phyloP scores from a whole-genome alignment of 345 rosid species.

The Brassica cretica region DNA sequence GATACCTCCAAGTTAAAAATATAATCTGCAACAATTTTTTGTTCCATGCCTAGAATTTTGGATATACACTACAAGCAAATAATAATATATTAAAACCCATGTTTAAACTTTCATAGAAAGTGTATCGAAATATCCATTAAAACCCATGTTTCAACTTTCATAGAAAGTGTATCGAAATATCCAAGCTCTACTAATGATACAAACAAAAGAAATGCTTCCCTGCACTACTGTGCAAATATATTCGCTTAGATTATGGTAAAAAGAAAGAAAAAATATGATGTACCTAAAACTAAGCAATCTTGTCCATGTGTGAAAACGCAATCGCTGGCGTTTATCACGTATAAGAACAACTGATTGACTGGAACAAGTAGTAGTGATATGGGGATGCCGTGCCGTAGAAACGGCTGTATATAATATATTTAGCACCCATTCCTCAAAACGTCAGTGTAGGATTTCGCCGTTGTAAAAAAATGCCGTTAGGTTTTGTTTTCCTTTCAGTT shows the following conservation, averaged over 20 bases:
- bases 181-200: background rate
- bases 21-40: background rate
- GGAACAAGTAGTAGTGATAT: constrained; percentile 2
- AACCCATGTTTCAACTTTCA: background rate
- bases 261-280: background rate
- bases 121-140: background rate
- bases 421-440: constrained; percentile 32
- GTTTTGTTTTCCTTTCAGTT: constrained; percentile 23
- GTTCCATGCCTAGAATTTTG: constrained; percentile 24
- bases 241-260: background rate
- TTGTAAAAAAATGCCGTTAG: background rate
- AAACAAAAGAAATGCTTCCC: background rate
- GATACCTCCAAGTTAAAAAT: no score
- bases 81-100: background rate
- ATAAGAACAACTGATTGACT: background rate
- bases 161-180: constrained; percentile 5
- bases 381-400: constrained; percentile 34
- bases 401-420: constrained; percentile 4
- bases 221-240: background rate
- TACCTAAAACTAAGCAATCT: background rate
- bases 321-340: constrained; percentile 21
- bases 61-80: constrained; percentile 12
- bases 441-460: constrained; percentile 35
- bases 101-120: constrained; percentile 5
- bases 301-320: constrained; percentile 9